Conservation (phyloP, 129 eudicot genomes). For the Sambucus nigra region DNA sequence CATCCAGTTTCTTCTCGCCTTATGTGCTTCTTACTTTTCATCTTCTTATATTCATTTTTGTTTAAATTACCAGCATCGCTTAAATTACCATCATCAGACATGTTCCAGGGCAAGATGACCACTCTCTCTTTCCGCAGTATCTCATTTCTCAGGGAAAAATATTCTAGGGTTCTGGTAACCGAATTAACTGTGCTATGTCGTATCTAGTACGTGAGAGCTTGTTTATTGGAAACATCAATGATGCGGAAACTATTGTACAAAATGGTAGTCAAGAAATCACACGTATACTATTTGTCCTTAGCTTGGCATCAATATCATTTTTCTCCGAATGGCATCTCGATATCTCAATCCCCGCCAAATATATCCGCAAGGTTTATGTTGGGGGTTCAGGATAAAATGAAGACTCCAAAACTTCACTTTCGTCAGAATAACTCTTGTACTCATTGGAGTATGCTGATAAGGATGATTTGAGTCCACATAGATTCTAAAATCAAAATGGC, state of each 20-base stretch:
- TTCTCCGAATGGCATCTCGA: constrained; percentile 81
- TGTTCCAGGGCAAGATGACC: no score
- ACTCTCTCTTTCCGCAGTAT: no score
- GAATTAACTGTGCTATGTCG: constrained; percentile 45
- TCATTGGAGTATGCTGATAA: constrained; percentile 75
- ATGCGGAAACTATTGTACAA: constrained; percentile 78
- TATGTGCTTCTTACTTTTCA: no score
- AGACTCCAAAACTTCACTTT: constrained; percentile 25
- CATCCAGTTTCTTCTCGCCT: no score
- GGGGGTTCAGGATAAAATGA: constrained; percentile 35
- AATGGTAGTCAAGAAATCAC: constrained; percentile 62
- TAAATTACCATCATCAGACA: no score
- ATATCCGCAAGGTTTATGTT: constrained; percentile 57
- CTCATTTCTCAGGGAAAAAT: constrained; percentile 14
- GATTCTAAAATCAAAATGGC: no score
- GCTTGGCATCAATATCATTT: constrained; percentile 74
- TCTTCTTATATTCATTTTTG: no score
- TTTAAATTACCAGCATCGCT: no score
- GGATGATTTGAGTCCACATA: no score
- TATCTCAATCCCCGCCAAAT: constrained; percentile 51
- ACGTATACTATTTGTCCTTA: constrained; percentile 67
- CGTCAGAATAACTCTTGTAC: constrained; percentile 53
- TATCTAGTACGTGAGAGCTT: constrained; percentile 75
- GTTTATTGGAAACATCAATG: constrained; percentile 69
- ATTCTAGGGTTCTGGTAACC: constrained; percentile 16